Evolutionary conservation across 768 basidiomycete species (phyloP), one percentile per base, ranked within the genome.

Genomic region (Agaricus sinodeliciosus): DNA sequence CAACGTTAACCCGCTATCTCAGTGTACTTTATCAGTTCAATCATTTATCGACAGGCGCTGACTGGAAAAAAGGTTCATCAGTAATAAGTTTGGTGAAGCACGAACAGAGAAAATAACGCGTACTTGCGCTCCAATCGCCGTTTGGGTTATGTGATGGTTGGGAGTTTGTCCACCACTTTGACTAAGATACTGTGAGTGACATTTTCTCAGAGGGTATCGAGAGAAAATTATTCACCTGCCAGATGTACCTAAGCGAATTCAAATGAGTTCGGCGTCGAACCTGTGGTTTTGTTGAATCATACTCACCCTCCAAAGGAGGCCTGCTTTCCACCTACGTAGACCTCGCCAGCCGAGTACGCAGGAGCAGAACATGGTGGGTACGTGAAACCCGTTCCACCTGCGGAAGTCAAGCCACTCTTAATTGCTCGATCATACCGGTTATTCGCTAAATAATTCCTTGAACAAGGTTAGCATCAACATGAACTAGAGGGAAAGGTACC

Each of bases 331-430:
- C 70, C 81, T 4, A 72, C 59, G 63, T 87, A 85, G 51, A 61
- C 69, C 7, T 63, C 71, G 15, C 80, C 78, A 8, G 76, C 62
- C 46, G 70, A 68, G 59, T 67, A 86, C 0, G 79, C 73, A 15
- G 80, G 70, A 9, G 82, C 80, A 37, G 76, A 72, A 62, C 83
- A 87, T 47, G 77, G 57, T 13, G 83, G 82, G 65, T 73, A 85
- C 2, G 77, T 79, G 64, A 86, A 87, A 7, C 84, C 82, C 15
- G 79, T 81, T n/a, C 82, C 81, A 43, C 84, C 83, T 34, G 83
- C 79, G 12, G 78, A 77, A 12, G 67, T 64, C 35, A 86, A 70
- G 25, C 78, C 73, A 54, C 76, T 74, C 67, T 87, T 86, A 55
- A 85, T 78, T 5, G 74, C 78, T 13, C 74, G 62, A 59, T 85